Percentiles rank a stretch among this genome's conserved stretches.
Conservation (phyloP, 176 grass and related monocot species). For the Cenchrus purpureus region DNA sequence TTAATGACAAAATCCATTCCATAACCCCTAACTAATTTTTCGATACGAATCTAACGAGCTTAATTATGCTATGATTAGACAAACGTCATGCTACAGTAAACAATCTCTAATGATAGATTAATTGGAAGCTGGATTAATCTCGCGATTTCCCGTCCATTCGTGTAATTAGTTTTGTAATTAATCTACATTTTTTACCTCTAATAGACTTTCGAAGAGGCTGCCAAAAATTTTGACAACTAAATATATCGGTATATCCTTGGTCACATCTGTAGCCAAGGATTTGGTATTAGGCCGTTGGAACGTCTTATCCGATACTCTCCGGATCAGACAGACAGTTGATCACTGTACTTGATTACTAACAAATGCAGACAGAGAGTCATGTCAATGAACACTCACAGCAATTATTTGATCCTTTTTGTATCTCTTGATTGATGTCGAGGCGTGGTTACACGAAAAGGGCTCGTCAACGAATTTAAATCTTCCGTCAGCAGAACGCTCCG, state of each 20-base stretch:
- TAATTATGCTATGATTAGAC: no score
- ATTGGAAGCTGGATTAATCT: no score
- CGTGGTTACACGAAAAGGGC: not conserved
- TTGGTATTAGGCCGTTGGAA: not conserved
- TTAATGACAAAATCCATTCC: no score
- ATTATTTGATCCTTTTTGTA: constrained; percentile 25
- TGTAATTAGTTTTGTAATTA: no score
- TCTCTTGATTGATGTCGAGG: not conserved
- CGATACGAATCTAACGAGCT: no score
- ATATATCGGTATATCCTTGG: not conserved
- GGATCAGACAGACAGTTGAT: not conserved
- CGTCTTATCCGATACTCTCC: constrained; percentile 1
- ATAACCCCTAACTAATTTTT: no score
- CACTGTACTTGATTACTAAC: not conserved
- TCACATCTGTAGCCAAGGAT: not conserved
- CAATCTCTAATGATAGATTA: no score
- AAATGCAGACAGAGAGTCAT: not conserved
- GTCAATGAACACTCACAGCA: not conserved
- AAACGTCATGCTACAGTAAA: no score
- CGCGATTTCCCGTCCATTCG: no score
- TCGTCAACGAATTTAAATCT: constrained; percentile 14
- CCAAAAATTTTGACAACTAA: no score
- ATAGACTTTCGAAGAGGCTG: no score
- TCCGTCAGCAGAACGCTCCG: not conserved
- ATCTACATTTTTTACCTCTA: no score